Evolutionary conservation across 805 yeast genomes (phyloP).

Genomic region (Yamadazyma scolyti): DNA sequence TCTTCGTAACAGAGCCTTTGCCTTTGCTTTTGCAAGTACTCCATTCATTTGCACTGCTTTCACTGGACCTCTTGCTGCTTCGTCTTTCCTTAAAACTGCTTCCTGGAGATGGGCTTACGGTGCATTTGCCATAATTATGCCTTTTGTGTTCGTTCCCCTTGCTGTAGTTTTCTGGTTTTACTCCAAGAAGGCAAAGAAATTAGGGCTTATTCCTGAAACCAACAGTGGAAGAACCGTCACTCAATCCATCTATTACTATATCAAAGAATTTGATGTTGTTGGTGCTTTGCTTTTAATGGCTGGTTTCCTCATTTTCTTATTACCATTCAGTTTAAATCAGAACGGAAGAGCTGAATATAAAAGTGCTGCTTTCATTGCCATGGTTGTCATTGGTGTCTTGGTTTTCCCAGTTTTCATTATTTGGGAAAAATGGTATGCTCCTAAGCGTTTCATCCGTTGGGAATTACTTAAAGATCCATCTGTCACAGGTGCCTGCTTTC

Average conservation of each 20-base stretch:
- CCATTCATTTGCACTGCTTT: conserved; percentile 44
- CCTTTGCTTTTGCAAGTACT: conserved; percentile 18
- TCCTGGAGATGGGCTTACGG: conserved; percentile 57
- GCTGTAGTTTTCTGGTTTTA: conserved; percentile 25
- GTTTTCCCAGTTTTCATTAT: conserved; percentile 10
- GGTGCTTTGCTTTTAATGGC: conserved; percentile 37
- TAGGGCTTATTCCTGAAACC: conserved; percentile 6
- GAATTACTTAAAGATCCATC: conserved; percentile 19
- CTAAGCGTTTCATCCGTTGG: conserved; percentile 19
- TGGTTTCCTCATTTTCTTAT: conserved; percentile 34
- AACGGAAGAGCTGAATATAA: conserved; percentile 30
- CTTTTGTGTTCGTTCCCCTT: conserved; percentile 34
- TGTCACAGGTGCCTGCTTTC: conserved; percentile 10
- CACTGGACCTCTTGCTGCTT: conserved; percentile 35
- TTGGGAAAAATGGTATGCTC: conserved; percentile 15
- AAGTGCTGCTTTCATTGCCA: conserved; percentile 40
- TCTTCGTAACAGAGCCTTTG: conserved; percentile 22
- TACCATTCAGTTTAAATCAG: conserved; percentile 34
- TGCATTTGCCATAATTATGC: conserved; percentile 45
- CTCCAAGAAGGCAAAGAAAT: conserved; percentile 26
- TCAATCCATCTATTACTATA: conserved; percentile 20
- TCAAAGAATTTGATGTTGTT: conserved; percentile 35
- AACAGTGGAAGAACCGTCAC: conserved; percentile 3
- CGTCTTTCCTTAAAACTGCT: conserved; percentile 21
- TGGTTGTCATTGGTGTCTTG: conserved; percentile 38